Percentiles rank a stretch among this genome's conserved stretches.
phyloP scores from a whole-genome alignment of 2,329 filamentous ascomycete species.

The Pleoardoris graminearum region DNA sequence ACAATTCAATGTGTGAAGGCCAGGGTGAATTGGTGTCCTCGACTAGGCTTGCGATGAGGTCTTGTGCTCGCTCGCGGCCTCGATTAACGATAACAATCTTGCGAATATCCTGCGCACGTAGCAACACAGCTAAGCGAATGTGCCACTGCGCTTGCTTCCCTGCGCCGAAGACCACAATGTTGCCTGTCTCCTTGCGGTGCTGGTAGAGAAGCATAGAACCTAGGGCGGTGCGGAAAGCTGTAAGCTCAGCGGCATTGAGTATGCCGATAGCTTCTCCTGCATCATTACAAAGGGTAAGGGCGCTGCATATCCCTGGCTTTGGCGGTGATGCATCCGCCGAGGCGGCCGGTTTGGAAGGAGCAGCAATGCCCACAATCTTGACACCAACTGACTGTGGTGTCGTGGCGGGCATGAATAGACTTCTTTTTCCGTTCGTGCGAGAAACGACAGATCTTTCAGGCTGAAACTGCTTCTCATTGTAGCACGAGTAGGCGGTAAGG shows the following conservation, averaged over 20 bases:
- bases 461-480: too few species aligned
- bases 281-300: too few species aligned
- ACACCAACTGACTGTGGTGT: too few species aligned
- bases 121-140: constrained; percentile 49
- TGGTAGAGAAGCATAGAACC: constrained; percentile 64
- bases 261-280: constrained; percentile 66
- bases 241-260: constrained; percentile 73
- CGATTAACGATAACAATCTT: constrained; percentile 33
- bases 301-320: too few species aligned
- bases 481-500: too few species aligned
- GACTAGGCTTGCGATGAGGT: constrained; percentile 9
- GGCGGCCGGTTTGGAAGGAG: too few species aligned
- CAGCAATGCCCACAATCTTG: too few species aligned
- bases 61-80: constrained; percentile 11
- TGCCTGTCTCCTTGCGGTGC: constrained; percentile 22
- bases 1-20: neutral
- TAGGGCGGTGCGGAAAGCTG: constrained; percentile 78
- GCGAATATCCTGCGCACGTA: constrained; percentile 39
- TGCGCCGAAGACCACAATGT: constrained; percentile 53
- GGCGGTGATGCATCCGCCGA: too few species aligned
- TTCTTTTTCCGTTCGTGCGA: too few species aligned
- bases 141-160: constrained; percentile 58
- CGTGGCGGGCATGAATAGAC: too few species aligned
- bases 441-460: too few species aligned
- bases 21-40: too few species aligned